Evolutionary conservation across 306 rosid genomes (phyloP), one percentile per base, ranked within the genome.

Genomic region (Leucaena leucocephala): DNA sequence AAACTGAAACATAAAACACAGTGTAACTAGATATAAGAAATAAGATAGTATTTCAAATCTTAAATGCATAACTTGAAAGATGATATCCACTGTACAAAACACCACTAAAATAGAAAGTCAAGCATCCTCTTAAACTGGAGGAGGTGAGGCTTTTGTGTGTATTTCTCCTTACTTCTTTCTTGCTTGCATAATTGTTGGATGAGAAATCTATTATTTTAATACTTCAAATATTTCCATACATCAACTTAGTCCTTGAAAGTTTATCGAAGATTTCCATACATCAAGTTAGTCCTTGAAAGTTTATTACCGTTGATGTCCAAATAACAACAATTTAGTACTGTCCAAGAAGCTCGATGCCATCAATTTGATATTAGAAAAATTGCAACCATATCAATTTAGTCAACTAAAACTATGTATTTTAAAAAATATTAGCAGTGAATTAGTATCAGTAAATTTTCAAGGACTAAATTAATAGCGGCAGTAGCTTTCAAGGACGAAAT

Each of bases 1-100:
- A 80, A 44, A 62, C 38, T n/a, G 58, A 85, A 62, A 78, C 45
- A 85, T 7, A 54, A 54, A 64, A 35, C 84, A 0, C 19, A 2
- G 69, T 19, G 44, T 0, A 57, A 16, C 50, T 43, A 76, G 55
- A 74, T 61, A 67, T 54, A 55, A 62, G 17, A 45, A 44, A 64
- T 34, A 42, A 69, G 49, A 34, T 17, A 80, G 27, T 36, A 76
- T 55, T 46, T 58, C 50, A 5, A 66, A 80, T 44, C 15, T 61
- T 61, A 38, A 70, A 80, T 58, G 69, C 33, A 13, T 11, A 65
- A 74, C 45, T 68, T 77, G 54, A 73, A 44, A 40, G 8, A 54
- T 5, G 57, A 21, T 58, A 62, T 15, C 55, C 22, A 74, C 17
- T 49, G 10, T 61, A 39, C 5, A 33, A 21, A 76, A 64, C 50